A percentile compares a stretch with the other conserved stretches of the same genome.
phyloP scores from a whole-genome alignment of 2,329 filamentous ascomycete species.

The Parastagonospora avenae region DNA sequence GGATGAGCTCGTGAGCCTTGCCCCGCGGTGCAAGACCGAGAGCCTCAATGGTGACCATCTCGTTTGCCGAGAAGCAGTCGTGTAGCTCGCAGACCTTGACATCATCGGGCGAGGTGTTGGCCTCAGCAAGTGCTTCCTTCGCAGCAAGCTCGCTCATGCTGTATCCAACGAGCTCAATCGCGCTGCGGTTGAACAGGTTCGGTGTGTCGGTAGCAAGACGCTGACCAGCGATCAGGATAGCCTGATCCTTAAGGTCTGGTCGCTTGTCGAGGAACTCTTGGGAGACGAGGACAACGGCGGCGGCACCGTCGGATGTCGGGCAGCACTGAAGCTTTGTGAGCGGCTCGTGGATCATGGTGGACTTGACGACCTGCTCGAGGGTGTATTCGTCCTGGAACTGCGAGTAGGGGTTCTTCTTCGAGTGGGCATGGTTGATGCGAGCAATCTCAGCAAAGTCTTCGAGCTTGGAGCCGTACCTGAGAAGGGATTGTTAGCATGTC shows the following conservation, averaged over 20 bases:
- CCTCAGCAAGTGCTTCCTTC: conserved; percentile 72
- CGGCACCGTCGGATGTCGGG: conserved; percentile 90
- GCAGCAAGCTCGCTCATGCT: conserved; percentile 80
- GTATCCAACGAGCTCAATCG: conserved; percentile 89
- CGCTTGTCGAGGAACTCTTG: conserved; percentile 85
- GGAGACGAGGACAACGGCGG: conserved; percentile 86
- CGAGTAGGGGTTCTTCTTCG: conserved; percentile 92
- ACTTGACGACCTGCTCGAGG: conserved; percentile 76
- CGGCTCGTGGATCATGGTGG: conserved; percentile 80
- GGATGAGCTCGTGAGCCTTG: conserved; percentile 90
- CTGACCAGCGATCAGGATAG: conserved; percentile 89
- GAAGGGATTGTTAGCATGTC: conserved; percentile 14
- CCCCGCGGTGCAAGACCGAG: conserved; percentile 77
- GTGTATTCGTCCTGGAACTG: conserved; percentile 95
- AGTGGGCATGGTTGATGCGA: conserved; percentile 90
- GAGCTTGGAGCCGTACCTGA: conserved; percentile 76
- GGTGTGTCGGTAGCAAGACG: conserved; percentile 83
- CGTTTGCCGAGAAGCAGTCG: conserved; percentile 95
- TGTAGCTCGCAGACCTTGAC: conserved; percentile 89
- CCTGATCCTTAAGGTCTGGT: conserved; percentile 79
- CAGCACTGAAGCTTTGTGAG: conserved; percentile 99
- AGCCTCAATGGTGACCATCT: conserved; percentile 88
- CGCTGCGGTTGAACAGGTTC: conserved; percentile 74
- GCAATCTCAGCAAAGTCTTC: conserved; percentile 96
- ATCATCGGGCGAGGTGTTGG: conserved; percentile 67